Percentiles rank a stretch among this genome's conserved stretches.
These are phyloP conservation scores for Fusarium buxicola DNA, from an alignment of 2,329 filamentous ascomycete genomes.

Conservation along the genomic window DNA sequence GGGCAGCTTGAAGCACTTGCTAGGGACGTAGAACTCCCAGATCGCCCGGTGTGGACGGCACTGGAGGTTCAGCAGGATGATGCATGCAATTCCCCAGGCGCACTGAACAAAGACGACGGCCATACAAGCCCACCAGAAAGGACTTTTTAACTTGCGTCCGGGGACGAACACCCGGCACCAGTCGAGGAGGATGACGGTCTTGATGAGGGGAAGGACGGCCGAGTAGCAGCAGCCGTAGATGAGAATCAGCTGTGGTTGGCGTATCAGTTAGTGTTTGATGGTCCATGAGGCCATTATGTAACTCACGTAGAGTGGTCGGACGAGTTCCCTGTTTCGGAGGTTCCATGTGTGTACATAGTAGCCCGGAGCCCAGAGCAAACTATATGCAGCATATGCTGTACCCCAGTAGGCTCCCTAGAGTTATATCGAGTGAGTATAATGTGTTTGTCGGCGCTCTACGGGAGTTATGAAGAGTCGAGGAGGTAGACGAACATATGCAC, in stretches of 20 bases:
- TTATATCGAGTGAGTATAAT: conserved; percentile 3
- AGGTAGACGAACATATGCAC: conserved; percentile 12
- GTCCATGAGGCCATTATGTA: not conserved
- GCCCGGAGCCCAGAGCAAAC: conserved; percentile 14
- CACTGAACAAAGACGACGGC: conserved; percentile 12
- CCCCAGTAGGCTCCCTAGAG: conserved; percentile 24
- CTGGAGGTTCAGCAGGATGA: conserved; percentile 24
- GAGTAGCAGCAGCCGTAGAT: conserved; percentile 25
- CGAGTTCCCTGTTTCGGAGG: conserved; percentile 11
- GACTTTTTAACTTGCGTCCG: not conserved
- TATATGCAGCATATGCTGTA: conserved; percentile 14
- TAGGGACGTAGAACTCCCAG: conserved; percentile 23
- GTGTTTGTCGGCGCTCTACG: not conserved
- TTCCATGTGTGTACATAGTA: conserved; percentile 28
- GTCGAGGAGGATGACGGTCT: conserved; percentile 22
- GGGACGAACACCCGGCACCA: conserved; percentile 26
- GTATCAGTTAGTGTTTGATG: not conserved
- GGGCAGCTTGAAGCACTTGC: conserved; percentile 19
- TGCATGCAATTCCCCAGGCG: conserved; percentile 19
- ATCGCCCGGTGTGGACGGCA: conserved; percentile 22
- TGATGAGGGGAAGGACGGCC: conserved; percentile 18
- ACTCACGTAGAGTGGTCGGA: conserved; percentile 17
- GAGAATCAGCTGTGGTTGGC: conserved; percentile 10
- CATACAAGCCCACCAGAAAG: conserved; percentile 23
- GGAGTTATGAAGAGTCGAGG: not conserved